Base-by-base conservation (phyloP, 495 filamentous ascomycete species). In the Xylaria curta region DNA sequence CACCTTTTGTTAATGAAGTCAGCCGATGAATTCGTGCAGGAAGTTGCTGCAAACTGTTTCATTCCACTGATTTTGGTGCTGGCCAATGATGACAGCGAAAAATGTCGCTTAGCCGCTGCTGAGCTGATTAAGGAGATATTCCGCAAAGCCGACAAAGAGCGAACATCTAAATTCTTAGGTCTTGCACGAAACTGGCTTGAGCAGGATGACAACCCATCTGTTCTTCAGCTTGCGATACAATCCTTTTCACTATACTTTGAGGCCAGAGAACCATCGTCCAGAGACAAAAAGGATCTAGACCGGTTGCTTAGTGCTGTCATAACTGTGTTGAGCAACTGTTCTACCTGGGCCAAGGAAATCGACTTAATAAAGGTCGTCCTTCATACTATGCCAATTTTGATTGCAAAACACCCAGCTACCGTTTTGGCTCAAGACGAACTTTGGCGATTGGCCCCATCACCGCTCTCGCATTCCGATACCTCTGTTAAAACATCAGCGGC, bases 241-340 rank as follows among this genome's bases (percentile, higher is more conserved):
- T 87, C 90, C 19, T 97, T 94, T 83, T 87, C 89, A 3, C 87
- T 97, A 8, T 97, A 92, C 80, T 92, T 97, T 72, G 93, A 97
- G 62, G 86, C 85, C 2, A 85, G 89, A 33, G 88, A 86, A 56
- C 83, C 80, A 5, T 79, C 77, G 58, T 21, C 83, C 5, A 87
- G 87, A 68, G 89, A 89, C 69, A 87, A 87, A 54, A 92, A 91
- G 74, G 88, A 94, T 74, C 74, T 88, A 24, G 79, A 82, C 0
- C 87, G 80, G 3, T 74, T 85, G 17, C 70, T 79, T 3, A 68
- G 72, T 56, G 82, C 82, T 66, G 68, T 93, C 17, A 80, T 82
- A 5, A 72, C 83, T 21, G 72, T 87, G 81, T 73, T 89, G 5
- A 85, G 85, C 24, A 82, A 82, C 2, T 78, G 59, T 70, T 76